phyloP scores from a whole-genome alignment of 2,329 filamentous ascomycete species.

The Sarocladiaceae sp. region DNA sequence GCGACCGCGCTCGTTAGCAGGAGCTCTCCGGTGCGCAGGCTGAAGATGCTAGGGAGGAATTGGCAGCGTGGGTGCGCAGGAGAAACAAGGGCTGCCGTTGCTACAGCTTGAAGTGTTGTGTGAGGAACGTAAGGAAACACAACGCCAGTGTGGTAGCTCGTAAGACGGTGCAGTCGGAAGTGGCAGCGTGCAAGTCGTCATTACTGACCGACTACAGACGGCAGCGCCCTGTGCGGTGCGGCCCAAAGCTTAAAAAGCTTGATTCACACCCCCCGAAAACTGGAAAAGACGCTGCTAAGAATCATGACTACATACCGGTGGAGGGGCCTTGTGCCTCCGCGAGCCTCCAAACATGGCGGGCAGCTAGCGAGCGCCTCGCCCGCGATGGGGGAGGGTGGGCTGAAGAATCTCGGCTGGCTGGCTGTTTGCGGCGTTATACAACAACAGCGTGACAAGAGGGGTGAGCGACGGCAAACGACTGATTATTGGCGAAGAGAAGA shows the following conservation, averaged over 20 bases:
- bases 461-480: not conserved
- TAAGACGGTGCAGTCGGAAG: not conserved
- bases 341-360: constrained; percentile 17
- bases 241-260: constrained; percentile 1
- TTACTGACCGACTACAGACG: not conserved
- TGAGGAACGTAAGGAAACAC: too few species aligned
- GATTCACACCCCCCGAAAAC: not conserved
- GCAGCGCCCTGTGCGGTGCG: not conserved
- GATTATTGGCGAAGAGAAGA: not conserved
- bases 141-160: not conserved
- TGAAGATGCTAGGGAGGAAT: not conserved
- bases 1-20: constrained; percentile 2
- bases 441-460: not conserved
- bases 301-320: constrained; percentile 15
- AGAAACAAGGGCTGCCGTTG: not conserved
- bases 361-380: constrained; percentile 7
- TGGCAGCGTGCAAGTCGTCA: not conserved
- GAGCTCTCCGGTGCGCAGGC: not conserved
- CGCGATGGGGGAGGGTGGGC: not conserved
- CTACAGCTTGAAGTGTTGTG: not conserved
- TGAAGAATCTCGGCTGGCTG: constrained; percentile 4
- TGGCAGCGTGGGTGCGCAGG: constrained; percentile 1
- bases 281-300: not conserved
- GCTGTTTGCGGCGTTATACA: constrained; percentile 5
- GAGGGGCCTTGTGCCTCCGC: constrained; percentile 13